phyloP scores from a whole-genome alignment of 805 yeast genomes.

The Maudiozyma barnettii region DNA sequence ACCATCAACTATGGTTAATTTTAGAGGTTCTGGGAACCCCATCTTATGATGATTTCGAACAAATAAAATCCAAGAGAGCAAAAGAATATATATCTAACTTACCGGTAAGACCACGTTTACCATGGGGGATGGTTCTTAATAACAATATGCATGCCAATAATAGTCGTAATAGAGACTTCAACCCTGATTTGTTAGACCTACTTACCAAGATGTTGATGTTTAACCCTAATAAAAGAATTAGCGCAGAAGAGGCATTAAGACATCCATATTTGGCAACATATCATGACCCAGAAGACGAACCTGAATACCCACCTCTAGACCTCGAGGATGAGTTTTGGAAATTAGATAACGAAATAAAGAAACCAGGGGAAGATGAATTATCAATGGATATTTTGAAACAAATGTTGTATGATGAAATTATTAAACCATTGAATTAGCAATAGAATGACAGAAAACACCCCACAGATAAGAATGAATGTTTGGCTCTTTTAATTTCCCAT shows the following conservation, averaged over 20 bases:
- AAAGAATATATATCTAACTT: conserved; percentile 65
- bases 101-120: conserved; percentile 49
- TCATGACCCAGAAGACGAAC: conserved; percentile 69
- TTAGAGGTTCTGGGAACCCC: conserved; percentile 69
- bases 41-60: conserved; percentile 59
- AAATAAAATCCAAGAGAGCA: conserved; percentile 66
- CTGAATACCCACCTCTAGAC: conserved; percentile 33
- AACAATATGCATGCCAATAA: conserved; percentile 4
- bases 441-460: background rate
- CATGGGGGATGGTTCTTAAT: conserved; percentile 30
- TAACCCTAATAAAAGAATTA: conserved; percentile 64
- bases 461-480: too few relatives aligned
- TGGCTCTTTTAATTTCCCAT: too few relatives aligned
- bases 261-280: conserved; percentile 64
- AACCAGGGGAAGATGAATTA: conserved; percentile 59
- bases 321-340: conserved; percentile 34
- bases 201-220: conserved; percentile 62
- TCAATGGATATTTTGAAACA: conserved; percentile 63
- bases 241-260: conserved; percentile 62
- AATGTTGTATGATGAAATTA: conserved; percentile 72
- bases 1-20: conserved; percentile 56
- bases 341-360: conserved; percentile 30
- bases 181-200: conserved; percentile 48
- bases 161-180: conserved; percentile 10
- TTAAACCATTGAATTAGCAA: conserved; percentile 32